Evolutionary conservation across 148 eudicot genomes (phyloP).

Genomic region (Rhododendron mucronatum): DNA sequence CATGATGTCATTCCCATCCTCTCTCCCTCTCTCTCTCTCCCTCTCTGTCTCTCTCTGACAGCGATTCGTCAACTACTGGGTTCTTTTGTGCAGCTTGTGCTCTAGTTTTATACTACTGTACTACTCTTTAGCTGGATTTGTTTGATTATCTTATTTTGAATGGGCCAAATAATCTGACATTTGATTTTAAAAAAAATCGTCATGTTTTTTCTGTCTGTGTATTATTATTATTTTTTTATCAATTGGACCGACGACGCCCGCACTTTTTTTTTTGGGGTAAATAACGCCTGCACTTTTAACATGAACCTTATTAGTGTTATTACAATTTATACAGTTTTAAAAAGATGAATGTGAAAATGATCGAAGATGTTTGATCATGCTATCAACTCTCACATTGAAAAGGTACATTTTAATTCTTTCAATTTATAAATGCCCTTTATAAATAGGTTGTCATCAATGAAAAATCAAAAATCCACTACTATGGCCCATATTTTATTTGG

Average conservation of each 20-base stretch:
- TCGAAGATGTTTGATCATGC: neutral
- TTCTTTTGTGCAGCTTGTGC: neutral
- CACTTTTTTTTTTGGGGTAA: too few species aligned
- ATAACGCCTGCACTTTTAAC: neutral
- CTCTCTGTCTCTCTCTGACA: conserved; percentile 21
- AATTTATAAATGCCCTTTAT: too few species aligned
- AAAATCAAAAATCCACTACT: neutral
- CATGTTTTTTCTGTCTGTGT: neutral
- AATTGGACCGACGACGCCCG: neutral
- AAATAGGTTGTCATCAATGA: neutral
- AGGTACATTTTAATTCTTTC: neutral
- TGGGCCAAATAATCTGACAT: conserved; percentile 10
- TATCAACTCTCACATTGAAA: neutral
- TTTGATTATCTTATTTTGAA: conserved; percentile 3
- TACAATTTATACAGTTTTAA: neutral
- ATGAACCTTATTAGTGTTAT: neutral
- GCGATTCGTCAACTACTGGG: conserved; percentile 39
- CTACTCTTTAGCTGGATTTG: conserved; percentile 2
- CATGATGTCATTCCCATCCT: conserved; percentile 22
- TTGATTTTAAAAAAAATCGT: neutral
- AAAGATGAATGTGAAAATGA: neutral
- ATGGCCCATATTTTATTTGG: neutral
- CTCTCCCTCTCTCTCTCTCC: conserved; percentile 3
- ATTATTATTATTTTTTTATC: neutral
- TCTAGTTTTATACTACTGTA: neutral